Evolutionary conservation across 495 filamentous ascomycete species (phyloP).

Genomic region (Daldinia concentrica): DNA sequence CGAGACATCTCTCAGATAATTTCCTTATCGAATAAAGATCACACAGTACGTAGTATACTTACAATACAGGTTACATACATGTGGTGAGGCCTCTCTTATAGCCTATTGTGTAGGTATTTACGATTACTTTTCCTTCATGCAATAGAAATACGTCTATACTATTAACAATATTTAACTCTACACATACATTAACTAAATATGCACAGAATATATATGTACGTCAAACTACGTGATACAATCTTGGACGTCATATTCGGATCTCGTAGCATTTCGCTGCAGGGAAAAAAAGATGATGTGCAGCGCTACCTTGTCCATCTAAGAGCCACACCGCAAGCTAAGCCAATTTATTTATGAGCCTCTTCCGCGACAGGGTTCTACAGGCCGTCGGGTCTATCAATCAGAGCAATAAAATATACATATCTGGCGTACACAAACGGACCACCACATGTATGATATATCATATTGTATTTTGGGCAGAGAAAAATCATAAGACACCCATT

Average conservation of each 20-base stretch:
- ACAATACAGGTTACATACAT: too few relatives aligned
- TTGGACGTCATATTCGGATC: neutral
- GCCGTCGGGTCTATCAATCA: conserved; percentile 6
- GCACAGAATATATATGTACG: neutral
- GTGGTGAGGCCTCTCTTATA: neutral
- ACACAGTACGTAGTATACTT: neutral
- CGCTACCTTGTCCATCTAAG: conserved; percentile 4
- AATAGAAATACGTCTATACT: neutral
- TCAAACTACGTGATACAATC: neutral
- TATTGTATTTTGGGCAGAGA: too few relatives aligned
- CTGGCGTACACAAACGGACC: too few relatives aligned
- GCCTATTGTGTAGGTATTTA: neutral
- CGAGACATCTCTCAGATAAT: conserved; percentile 22
- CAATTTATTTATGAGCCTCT: conserved; percentile 41
- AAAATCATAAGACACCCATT: neutral
- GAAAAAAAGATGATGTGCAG: conserved; percentile 24
- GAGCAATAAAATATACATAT: too few relatives aligned
- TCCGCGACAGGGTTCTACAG: conserved; percentile 25
- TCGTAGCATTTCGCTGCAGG: conserved; percentile 2
- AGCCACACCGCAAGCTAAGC: conserved; percentile 8
- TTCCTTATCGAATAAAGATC: neutral
- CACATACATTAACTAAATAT: neutral
- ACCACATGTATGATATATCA: too few relatives aligned
- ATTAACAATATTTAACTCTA: neutral
- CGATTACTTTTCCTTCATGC: neutral